Conservation (phyloP, 768 basidiomycete genomes). For the Collybia mongolica region DNA sequence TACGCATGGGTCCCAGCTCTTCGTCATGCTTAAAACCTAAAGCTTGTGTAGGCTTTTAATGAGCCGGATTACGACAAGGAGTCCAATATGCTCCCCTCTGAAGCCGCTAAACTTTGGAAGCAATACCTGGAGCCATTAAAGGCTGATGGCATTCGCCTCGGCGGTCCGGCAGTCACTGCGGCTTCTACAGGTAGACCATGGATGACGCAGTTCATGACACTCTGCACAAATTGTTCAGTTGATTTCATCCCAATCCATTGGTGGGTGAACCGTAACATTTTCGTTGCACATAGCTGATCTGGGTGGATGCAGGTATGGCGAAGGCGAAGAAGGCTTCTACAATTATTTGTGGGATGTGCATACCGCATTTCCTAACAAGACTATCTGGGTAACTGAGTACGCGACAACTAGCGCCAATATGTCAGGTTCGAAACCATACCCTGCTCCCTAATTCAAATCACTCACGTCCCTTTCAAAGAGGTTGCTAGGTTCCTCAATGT, state of each 20-base stretch:
- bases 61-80: constrained; percentile 56
- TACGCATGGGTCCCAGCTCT: constrained; percentile 17
- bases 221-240: constrained; percentile 48
- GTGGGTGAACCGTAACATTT: constrained; percentile 17
- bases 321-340: constrained; percentile 52
- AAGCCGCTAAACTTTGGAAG: constrained; percentile 57
- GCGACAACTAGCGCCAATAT: constrained; percentile 51
- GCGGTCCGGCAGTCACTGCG: constrained; percentile 57
- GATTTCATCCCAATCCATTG: constrained; percentile 53
- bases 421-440: constrained; percentile 24
- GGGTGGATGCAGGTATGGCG: constrained; percentile 47
- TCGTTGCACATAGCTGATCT: too few species aligned
- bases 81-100: constrained; percentile 42
- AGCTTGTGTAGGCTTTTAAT: constrained; percentile 34
- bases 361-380: constrained; percentile 42
- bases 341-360: constrained; percentile 56
- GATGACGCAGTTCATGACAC: constrained; percentile 50
- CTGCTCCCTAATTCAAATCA: not conserved
- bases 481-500: constrained; percentile 56
- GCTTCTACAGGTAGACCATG: constrained; percentile 52
- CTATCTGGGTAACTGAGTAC: constrained; percentile 68
- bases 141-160: constrained; percentile 45
- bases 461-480: constrained; percentile 23
- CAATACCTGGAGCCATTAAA: constrained; percentile 57
- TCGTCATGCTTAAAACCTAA: constrained; percentile 36